Conservation (phyloP, 371 early-diverging fungal species). For the Smittium culicis region DNA sequence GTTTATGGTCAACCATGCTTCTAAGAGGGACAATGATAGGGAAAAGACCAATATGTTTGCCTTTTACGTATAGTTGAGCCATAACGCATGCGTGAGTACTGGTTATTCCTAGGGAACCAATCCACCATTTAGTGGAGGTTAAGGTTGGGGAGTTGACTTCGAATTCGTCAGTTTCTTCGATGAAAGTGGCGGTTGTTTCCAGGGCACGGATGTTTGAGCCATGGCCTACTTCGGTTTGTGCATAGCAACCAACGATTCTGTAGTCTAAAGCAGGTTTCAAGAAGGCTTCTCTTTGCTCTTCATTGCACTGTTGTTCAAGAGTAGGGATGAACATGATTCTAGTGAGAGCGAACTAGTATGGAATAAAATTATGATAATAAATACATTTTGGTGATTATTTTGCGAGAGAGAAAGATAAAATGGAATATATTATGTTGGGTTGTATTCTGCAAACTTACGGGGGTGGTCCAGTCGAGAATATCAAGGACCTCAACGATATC, state of each 20-base stretch:
- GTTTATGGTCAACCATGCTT: conserved; percentile 52
- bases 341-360: conserved; percentile 28
- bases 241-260: conserved; percentile 73
- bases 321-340: conserved; percentile 66
- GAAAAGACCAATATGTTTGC: conserved; percentile 67
- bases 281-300: conserved; percentile 64
- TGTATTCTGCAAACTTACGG: background rate
- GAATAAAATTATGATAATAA: background rate
- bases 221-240: conserved; percentile 65
- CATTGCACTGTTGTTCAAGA: conserved; percentile 52
- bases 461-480: background rate
- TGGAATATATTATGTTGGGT: no score
- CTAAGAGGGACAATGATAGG: conserved; percentile 79
- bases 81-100: conserved; percentile 74
- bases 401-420: no score
- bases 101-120: conserved; percentile 58
- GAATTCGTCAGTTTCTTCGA: conserved; percentile 62
- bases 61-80: conserved; percentile 70
- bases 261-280: conserved; percentile 52
- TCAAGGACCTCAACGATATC: background rate
- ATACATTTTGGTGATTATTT: no score
- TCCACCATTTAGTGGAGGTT: conserved; percentile 83
- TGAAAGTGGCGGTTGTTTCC: conserved; percentile 79
- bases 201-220: conserved; percentile 74
- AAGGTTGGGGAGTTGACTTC: conserved; percentile 71